Evolutionary conservation across 176 grass and related monocot species (phyloP).

Genomic region (Saccharum spontaneum): DNA sequence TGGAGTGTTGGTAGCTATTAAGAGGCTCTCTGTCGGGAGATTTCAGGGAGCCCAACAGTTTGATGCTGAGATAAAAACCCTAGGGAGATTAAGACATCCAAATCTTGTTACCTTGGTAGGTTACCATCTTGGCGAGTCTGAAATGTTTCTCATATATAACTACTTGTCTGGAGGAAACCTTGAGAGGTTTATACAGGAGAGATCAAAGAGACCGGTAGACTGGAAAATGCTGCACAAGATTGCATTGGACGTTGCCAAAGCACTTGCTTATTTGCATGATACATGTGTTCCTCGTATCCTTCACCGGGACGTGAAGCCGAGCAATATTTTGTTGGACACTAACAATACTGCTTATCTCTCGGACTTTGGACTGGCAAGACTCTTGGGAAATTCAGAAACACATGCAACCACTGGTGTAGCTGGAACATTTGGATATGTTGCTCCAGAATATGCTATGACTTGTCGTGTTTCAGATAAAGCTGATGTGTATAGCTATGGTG

Average conservation of each 20-base stretch:
- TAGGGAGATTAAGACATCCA: slow-evolving; percentile 76
- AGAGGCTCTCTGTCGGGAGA: slow-evolving; percentile 86
- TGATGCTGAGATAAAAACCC: slow-evolving; percentile 95
- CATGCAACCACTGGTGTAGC: slow-evolving; percentile 97
- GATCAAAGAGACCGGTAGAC: slow-evolving; percentile 66
- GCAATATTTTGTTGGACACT: slow-evolving; percentile 93
- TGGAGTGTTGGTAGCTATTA: slow-evolving; percentile 91
- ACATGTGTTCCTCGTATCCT: slow-evolving; percentile 86
- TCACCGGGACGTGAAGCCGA: slow-evolving; percentile 92
- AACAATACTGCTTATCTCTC: slow-evolving; percentile 84
- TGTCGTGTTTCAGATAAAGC: slow-evolving; percentile 97
- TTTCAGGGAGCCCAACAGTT: slow-evolving; percentile 91
- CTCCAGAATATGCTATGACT: slow-evolving; percentile 97
- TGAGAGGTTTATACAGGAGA: slow-evolving; percentile 96
- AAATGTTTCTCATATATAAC: slow-evolving; percentile 99
- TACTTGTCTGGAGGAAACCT: slow-evolving; percentile 90
- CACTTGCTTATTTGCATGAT: slow-evolving; percentile 89
- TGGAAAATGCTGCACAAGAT: slow-evolving; percentile 98
- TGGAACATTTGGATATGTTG: slow-evolving; percentile 97
- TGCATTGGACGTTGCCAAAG: slow-evolving; percentile 85
- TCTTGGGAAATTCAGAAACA: slow-evolving; percentile 96
- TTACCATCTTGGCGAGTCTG: slow-evolving; percentile 92
- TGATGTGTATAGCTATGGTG: slow-evolving; percentile 93
- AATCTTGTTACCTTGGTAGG: slow-evolving; percentile 95
- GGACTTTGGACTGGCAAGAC: slow-evolving; percentile 88